These are phyloP conservation scores for Hypoxylon sp. DNA, from an alignment of 2,329 filamentous ascomycete species.

Conservation along the genomic window DNA sequence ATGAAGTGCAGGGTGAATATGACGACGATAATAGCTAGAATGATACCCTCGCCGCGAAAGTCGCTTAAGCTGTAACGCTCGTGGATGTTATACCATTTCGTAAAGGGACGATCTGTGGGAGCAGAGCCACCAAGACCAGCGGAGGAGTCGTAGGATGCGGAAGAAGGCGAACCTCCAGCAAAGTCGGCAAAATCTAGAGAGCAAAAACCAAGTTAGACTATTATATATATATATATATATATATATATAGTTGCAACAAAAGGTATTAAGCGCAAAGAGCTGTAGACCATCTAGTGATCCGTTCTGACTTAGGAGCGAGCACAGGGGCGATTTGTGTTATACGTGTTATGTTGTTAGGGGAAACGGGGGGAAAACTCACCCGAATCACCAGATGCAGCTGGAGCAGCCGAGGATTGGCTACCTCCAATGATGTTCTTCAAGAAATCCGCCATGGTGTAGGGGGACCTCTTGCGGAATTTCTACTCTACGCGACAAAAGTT, in stretches of 20 bases:
- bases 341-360: slow-evolving; percentile 16
- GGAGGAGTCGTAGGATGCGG: slow-evolving; percentile 57
- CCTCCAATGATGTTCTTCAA: slow-evolving; percentile 76
- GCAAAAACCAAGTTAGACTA: slow-evolving; percentile 4
- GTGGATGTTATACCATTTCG: slow-evolving; percentile 96
- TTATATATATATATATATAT: neutral
- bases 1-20: slow-evolving; percentile 82
- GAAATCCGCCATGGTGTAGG: slow-evolving; percentile 64
- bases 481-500: slow-evolving; percentile 35
- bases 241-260: slow-evolving; percentile 1
- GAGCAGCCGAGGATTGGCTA: slow-evolving; percentile 65
- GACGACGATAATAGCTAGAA: slow-evolving; percentile 77
- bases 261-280: neutral
- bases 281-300: slow-evolving; percentile 1
- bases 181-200: slow-evolving; percentile 90
- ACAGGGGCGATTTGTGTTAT: slow-evolving; percentile 6
- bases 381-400: slow-evolving; percentile 64
- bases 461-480: slow-evolving; percentile 33
- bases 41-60: slow-evolving; percentile 86
- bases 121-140: slow-evolving; percentile 57
- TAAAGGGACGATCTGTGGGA: slow-evolving; percentile 71
- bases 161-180: slow-evolving; percentile 74
- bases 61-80: slow-evolving; percentile 85
- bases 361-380: slow-evolving; percentile 59
- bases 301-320: neutral